A percentile compares a stretch with the other conserved stretches of the same genome.
phyloP scores from a whole-genome alignment of 1,284 basidiomycete species.

The Peniophora sp. region DNA sequence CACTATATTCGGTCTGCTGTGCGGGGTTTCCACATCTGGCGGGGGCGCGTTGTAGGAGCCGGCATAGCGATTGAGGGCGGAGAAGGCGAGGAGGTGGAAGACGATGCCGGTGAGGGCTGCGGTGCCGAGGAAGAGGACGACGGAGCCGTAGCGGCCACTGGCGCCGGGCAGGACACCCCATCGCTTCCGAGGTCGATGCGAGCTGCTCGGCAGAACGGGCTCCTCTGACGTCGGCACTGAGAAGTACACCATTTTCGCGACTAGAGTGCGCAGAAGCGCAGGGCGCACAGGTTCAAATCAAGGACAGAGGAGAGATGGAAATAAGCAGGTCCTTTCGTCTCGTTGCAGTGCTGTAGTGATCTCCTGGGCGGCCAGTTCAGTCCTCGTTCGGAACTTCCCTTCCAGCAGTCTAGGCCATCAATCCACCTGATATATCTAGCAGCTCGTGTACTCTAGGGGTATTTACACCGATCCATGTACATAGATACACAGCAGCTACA shows the following conservation, averaged over 20 bases:
- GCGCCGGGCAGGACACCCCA: slow-evolving; percentile 1
- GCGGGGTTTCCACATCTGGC: neutral
- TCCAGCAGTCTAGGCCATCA: too few relatives aligned
- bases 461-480: too few relatives aligned
- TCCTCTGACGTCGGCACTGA: neutral
- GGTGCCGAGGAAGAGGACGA: slow-evolving; percentile 4
- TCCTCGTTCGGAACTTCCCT: too few relatives aligned
- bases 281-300: neutral
- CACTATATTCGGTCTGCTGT: too few relatives aligned
- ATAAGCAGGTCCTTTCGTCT: too few relatives aligned
- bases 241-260: neutral
- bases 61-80: neutral
- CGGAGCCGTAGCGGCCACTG: neutral
- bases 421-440: too few relatives aligned
- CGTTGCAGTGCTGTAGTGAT: too few relatives aligned
- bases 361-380: too few relatives aligned
- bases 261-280: too few relatives aligned
- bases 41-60: neutral
- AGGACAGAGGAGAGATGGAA: neutral
- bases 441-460: too few relatives aligned
- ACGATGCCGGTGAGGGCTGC: slow-evolving; percentile 6
- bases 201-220: neutral
- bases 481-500: slow-evolving; percentile 21
- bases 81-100: slow-evolving; percentile 6
- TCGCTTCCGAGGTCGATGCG: slow-evolving; percentile 3